Evolutionary conservation across 1,284 basidiomycete species (phyloP).

Genomic region (Stereum hirsutum): DNA sequence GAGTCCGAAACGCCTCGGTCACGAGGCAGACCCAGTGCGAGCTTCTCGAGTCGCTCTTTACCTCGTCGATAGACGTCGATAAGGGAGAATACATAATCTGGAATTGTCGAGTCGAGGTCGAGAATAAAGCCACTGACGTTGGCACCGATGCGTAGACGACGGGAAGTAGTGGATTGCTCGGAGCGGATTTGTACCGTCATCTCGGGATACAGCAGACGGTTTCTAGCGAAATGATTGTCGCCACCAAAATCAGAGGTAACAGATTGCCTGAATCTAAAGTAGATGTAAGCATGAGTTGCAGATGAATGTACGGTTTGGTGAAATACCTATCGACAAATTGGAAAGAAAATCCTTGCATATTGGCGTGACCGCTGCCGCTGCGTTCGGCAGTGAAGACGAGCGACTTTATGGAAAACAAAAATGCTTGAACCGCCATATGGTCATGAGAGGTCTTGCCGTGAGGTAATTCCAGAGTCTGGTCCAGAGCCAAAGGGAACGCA

Average conservation of each 20-base stretch:
- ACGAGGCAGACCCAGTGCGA: slow-evolving; percentile 43
- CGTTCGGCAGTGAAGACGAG: slow-evolving; percentile 66
- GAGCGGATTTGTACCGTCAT: slow-evolving; percentile 72
- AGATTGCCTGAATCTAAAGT: slow-evolving; percentile 66
- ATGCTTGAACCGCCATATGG: slow-evolving; percentile 54
- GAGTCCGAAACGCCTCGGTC: slow-evolving; percentile 23
- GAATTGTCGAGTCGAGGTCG: slow-evolving; percentile 76
- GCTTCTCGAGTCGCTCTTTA: slow-evolving; percentile 62
- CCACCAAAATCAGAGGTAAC: slow-evolving; percentile 62
- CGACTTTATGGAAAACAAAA: slow-evolving; percentile 74
- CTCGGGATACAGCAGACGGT: slow-evolving; percentile 73
- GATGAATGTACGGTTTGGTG: background rate
- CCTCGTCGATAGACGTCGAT: slow-evolving; percentile 82
- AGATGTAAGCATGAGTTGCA: slow-evolving; percentile 2
- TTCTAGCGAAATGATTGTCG: slow-evolving; percentile 60
- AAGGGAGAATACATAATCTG: slow-evolving; percentile 72
- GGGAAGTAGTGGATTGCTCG: slow-evolving; percentile 36
- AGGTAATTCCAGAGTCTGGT: slow-evolving; percentile 41
- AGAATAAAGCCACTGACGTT: slow-evolving; percentile 82
- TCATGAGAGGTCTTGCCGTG: slow-evolving; percentile 19
- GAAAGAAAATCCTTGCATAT: slow-evolving; percentile 65
- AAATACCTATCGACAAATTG: slow-evolving; percentile 72
- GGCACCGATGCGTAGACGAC: slow-evolving; percentile 59
- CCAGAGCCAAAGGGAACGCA: slow-evolving; percentile 70
- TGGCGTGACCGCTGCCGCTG: slow-evolving; percentile 73